Conservation (phyloP, 176 grass and related monocot species). For the Poa pratensis region DNA sequence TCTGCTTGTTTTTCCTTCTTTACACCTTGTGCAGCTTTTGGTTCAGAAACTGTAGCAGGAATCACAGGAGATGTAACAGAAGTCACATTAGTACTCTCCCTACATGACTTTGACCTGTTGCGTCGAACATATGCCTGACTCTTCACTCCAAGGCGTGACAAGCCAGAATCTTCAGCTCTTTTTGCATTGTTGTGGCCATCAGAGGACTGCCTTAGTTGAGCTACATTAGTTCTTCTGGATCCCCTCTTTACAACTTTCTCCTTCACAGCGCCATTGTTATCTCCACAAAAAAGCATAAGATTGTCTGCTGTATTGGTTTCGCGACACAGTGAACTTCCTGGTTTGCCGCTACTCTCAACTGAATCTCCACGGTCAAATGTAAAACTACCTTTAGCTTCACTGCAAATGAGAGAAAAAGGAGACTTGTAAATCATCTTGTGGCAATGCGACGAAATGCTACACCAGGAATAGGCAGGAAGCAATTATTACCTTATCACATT, state of each 20-base stretch:
- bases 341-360: slow-evolving; percentile 75
- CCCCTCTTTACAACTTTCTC: slow-evolving; percentile 65
- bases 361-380: slow-evolving; percentile 73
- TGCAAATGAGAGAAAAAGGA: slow-evolving; percentile 43
- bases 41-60: slow-evolving; percentile 36
- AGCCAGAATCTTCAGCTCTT: slow-evolving; percentile 68
- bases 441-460: slow-evolving; percentile 30
- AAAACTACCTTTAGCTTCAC: slow-evolving; percentile 91
- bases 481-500: slow-evolving; percentile 64
- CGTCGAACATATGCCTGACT: slow-evolving; percentile 60
- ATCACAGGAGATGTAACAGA: slow-evolving; percentile 48
- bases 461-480: not conserved
- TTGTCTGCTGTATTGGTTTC: slow-evolving; percentile 83
- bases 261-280: slow-evolving; percentile 54
- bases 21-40: slow-evolving; percentile 41
- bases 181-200: slow-evolving; percentile 59
- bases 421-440: slow-evolving; percentile 30
- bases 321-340: slow-evolving; percentile 54
- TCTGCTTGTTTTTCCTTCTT: slow-evolving; percentile 31
- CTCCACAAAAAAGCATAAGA: slow-evolving; percentile 79
- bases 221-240: slow-evolving; percentile 63
- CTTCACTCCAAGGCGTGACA: slow-evolving; percentile 60
- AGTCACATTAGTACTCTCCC: slow-evolving; percentile 47
- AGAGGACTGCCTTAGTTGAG: slow-evolving; percentile 50
- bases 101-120: slow-evolving; percentile 59